Percentiles rank a stretch among this genome's conserved stretches.
These are phyloP conservation scores for Yamadazyma spencermartinsiae DNA, from an alignment of 1,139 yeast genomes.

Conservation along the genomic window DNA sequence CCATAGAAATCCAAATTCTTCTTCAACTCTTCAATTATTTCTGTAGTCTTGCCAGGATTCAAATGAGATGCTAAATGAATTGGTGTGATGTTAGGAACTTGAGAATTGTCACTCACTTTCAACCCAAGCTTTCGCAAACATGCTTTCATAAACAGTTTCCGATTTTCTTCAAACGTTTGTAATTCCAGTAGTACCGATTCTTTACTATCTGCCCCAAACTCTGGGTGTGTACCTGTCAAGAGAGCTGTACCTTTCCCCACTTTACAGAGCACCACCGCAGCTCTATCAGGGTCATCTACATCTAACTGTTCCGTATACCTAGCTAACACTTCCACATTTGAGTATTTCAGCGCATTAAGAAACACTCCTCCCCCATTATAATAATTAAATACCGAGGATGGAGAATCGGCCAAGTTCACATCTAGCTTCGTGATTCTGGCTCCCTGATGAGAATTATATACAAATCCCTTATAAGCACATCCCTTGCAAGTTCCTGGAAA, in stretches of 20 bases:
- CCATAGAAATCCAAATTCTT: conserved; percentile 43
- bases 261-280: conserved; percentile 67
- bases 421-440: conserved; percentile 58
- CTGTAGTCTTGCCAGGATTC: conserved; percentile 21
- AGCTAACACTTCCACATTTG: conserved; percentile 71
- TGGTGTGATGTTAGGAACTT: conserved; percentile 74
- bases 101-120: conserved; percentile 53
- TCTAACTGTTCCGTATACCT: conserved; percentile 49
- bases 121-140: conserved; percentile 64
- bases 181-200: conserved; percentile 12
- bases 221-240: conserved; percentile 90
- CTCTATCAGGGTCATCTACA: conserved; percentile 50
- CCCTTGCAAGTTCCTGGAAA: conserved; percentile 86
- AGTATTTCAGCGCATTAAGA: conserved; percentile 63
- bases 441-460: conserved; percentile 74
- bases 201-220: conserved; percentile 58
- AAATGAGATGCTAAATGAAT: conserved; percentile 42
- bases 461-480: conserved; percentile 76
- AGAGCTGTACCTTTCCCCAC: conserved; percentile 77
- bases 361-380: conserved; percentile 91
- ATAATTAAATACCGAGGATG: conserved; percentile 38
- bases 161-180: conserved; percentile 40
- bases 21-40: conserved; percentile 31
- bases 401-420: conserved; percentile 31
- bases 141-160: conserved; percentile 57